Conservation (phyloP, 1,284 basidiomycete genomes). For the Prillingera fragicola region DNA sequence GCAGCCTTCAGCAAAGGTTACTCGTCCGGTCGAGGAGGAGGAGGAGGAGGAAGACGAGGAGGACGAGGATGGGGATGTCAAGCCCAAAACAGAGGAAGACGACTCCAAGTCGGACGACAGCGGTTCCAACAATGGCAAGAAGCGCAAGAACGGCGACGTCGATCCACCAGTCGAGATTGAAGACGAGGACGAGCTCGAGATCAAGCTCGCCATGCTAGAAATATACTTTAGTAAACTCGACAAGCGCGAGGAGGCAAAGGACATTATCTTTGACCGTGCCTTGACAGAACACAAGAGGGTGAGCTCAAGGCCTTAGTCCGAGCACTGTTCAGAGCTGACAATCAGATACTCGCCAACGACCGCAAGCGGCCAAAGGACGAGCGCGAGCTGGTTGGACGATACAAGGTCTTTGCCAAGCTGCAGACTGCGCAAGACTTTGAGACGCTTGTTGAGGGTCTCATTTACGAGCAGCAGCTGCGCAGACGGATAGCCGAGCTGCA, state of each 20-base stretch:
- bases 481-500: slow-evolving; percentile 84
- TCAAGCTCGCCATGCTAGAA: slow-evolving; percentile 58
- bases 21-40: slow-evolving; percentile 27
- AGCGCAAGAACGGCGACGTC: slow-evolving; percentile 62
- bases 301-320: slow-evolving; percentile 18
- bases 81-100: slow-evolving; percentile 16
- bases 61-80: slow-evolving; percentile 28
- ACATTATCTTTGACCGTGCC: slow-evolving; percentile 87
- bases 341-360: slow-evolving; percentile 79
- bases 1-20: slow-evolving; percentile 55
- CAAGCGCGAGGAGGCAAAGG: slow-evolving; percentile 78
- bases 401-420: slow-evolving; percentile 86
- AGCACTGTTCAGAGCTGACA: background rate
- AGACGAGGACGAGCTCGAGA: slow-evolving; percentile 26
- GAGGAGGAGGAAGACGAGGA: slow-evolving; percentile 34
- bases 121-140: slow-evolving; percentile 48
- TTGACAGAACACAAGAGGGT: slow-evolving; percentile 92
- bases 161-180: slow-evolving; percentile 67
- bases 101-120: slow-evolving; percentile 20
- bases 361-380: slow-evolving; percentile 88
- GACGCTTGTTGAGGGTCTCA: slow-evolving; percentile 75
- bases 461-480: slow-evolving; percentile 79
- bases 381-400: slow-evolving; percentile 78
- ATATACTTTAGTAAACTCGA: slow-evolving; percentile 92
- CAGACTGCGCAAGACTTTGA: slow-evolving; percentile 93